These are phyloP conservation scores for Crithidia sp. DNA, from an alignment of 208 protist genomes.

Conservation along the genomic window DNA sequence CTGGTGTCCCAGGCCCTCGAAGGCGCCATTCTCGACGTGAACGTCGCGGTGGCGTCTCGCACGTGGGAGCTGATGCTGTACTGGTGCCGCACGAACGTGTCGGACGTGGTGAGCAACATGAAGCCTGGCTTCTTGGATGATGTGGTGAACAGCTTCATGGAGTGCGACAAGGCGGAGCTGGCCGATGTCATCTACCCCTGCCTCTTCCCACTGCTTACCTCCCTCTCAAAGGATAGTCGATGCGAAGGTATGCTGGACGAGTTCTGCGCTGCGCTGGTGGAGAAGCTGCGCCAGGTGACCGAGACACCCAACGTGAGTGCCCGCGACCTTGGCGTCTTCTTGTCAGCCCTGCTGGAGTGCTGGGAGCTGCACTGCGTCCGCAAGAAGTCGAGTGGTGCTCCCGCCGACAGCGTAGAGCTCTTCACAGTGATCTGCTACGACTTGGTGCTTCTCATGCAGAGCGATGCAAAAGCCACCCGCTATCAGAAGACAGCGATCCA, in stretches of 20 bases:
- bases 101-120: constrained; percentile 63
- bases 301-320: constrained; percentile 70
- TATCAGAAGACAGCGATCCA: constrained; percentile 33
- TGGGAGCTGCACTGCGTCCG: constrained; percentile 90
- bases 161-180: constrained; percentile 53
- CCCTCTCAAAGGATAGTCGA: constrained; percentile 74
- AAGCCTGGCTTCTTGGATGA: constrained; percentile 66
- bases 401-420: constrained; percentile 66
- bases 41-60: constrained; percentile 55
- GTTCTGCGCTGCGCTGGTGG: constrained; percentile 79
- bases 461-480: constrained; percentile 41
- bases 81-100: constrained; percentile 64
- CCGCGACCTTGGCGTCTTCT: constrained; percentile 65
- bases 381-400: constrained; percentile 34
- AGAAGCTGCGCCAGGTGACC: constrained; percentile 53
- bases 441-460: constrained; percentile 36
- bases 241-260: constrained; percentile 67
- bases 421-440: constrained; percentile 72
- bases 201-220: constrained; percentile 78
- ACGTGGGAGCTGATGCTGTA: constrained; percentile 84
- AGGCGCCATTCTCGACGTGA: constrained; percentile 49
- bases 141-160: constrained; percentile 80
- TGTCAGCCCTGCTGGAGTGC: constrained; percentile 63
- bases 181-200: constrained; percentile 83
- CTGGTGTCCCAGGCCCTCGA: constrained; percentile 59